Conservation (phyloP, 352 stramenopile species). For the Peronospora farinosa region DNA sequence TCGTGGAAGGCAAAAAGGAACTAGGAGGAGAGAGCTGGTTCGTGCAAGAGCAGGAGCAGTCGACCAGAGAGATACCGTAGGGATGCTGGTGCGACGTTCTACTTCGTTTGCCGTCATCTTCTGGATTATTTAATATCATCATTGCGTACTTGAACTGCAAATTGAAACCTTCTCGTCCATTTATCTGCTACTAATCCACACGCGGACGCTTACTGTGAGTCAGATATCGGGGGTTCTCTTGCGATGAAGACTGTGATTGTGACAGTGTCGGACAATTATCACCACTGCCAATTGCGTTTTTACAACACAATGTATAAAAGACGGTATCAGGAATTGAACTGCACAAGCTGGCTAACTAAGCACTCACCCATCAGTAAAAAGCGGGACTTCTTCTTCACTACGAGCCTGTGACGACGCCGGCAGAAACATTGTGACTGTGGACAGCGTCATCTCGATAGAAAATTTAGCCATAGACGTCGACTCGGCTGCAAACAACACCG, state of each 20-base stretch:
- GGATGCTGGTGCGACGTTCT: neutral
- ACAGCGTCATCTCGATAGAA: conserved; percentile 73
- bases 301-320: conserved; percentile 1
- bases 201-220: conserved; percentile 52
- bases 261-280: conserved; percentile 18
- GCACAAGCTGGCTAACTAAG: neutral
- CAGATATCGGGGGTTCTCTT: conserved; percentile 51
- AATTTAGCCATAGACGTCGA: conserved; percentile 67
- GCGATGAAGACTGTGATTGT: conserved; percentile 41
- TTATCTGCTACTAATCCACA: conserved; percentile 23
- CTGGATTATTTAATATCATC: conserved; percentile 30
- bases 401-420: conserved; percentile 51
- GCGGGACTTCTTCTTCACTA: conserved; percentile 35
- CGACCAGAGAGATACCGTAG: conserved; percentile 4
- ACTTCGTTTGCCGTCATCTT: conserved; percentile 6
- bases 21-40: conserved; percentile 57
- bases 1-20: conserved; percentile 36
- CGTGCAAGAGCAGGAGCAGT: conserved; percentile 32
- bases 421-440: conserved; percentile 75
- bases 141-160: conserved; percentile 13
- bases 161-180: neutral
- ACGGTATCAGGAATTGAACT: neutral
- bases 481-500: conserved; percentile 65
- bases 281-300: conserved; percentile 9
- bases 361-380: conserved; percentile 21